Conservation (phyloP, 2,329 filamentous ascomycete genomes). For the Apiospora hydei region DNA sequence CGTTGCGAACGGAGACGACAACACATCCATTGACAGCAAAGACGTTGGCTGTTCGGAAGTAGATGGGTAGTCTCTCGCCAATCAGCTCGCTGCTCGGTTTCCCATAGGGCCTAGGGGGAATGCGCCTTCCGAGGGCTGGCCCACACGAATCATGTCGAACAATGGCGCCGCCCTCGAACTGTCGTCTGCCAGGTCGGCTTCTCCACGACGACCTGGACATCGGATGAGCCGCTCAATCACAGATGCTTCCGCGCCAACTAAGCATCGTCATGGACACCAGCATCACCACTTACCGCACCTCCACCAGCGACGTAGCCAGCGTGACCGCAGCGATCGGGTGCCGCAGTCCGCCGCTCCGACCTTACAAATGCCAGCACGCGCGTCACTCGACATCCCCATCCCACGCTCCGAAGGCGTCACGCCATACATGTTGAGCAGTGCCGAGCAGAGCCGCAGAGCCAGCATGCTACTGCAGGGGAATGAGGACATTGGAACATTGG, state of each 20-base stretch:
- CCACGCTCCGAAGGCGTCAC: slow-evolving; percentile 54
- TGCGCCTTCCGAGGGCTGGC: not conserved
- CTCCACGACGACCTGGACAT: slow-evolving; percentile 52
- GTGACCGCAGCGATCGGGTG: slow-evolving; percentile 40
- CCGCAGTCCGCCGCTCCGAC: slow-evolving; percentile 31
- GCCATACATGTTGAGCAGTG: slow-evolving; percentile 47
- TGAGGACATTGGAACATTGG: slow-evolving; percentile 32
- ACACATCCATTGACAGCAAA: not conserved
- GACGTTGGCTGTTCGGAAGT: not conserved
- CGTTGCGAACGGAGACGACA: not conserved
- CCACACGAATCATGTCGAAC: slow-evolving; percentile 40
- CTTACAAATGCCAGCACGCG: slow-evolving; percentile 42
- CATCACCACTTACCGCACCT: slow-evolving; percentile 44
- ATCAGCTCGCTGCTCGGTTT: not conserved
- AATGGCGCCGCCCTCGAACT: slow-evolving; percentile 42
- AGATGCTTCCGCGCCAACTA: slow-evolving; percentile 58
- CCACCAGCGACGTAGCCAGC: slow-evolving; percentile 44
- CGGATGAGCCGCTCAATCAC: slow-evolving; percentile 64
- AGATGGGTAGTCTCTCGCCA: not conserved
- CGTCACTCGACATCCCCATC: slow-evolving; percentile 54
- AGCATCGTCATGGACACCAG: slow-evolving; percentile 45
- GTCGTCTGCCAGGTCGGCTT: slow-evolving; percentile 37
- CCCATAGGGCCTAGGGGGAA: not conserved
- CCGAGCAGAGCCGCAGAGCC: slow-evolving; percentile 51
- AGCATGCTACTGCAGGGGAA: slow-evolving; percentile 47